Conservation (phyloP, 202 grass and related monocot species). For the Zoysia matrella region DNA sequence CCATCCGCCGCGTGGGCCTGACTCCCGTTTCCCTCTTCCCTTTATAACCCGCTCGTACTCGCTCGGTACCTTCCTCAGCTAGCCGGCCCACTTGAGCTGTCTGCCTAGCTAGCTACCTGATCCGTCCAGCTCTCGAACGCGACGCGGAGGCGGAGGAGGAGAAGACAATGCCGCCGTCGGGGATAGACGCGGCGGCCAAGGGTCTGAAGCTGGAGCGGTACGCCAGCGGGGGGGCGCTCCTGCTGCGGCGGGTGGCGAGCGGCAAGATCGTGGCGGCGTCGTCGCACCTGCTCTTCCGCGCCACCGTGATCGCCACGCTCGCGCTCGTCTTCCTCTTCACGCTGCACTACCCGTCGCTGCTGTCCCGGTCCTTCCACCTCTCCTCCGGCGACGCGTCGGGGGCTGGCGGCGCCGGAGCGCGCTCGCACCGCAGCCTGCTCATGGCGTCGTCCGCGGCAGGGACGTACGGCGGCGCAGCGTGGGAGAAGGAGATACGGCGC, state of each 20-base stretch:
- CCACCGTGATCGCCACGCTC: conserved; percentile 73
- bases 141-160: too few species aligned
- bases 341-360: conserved; percentile 89
- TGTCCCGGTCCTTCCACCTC: conserved; percentile 67
- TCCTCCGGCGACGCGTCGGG: background rate
- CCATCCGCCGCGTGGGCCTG: conserved; percentile 32
- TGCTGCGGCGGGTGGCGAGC: conserved; percentile 65
- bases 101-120: background rate
- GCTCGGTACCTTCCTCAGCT: conserved; percentile 52
- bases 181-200: conserved; percentile 56
- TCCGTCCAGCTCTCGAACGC: background rate
- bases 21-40: background rate
- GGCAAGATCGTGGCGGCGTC: conserved; percentile 70
- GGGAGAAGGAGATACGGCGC: conserved; percentile 50
- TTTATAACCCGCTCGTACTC: conserved; percentile 26
- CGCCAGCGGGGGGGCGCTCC: conserved; percentile 61
- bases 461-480: background rate
- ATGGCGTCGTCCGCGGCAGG: conserved; percentile 11
- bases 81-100: conserved; percentile 3
- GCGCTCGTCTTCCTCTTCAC: conserved; percentile 84
- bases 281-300: conserved; percentile 83
- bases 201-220: conserved; percentile 71
- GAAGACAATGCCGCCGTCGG: conserved; percentile 35
- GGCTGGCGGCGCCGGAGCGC: background rate
- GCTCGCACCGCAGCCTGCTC: conserved; percentile 55